Evolutionary conservation across 1,284 basidiomycete genomes (phyloP).

Genomic region (Leccinum solheimii): DNA sequence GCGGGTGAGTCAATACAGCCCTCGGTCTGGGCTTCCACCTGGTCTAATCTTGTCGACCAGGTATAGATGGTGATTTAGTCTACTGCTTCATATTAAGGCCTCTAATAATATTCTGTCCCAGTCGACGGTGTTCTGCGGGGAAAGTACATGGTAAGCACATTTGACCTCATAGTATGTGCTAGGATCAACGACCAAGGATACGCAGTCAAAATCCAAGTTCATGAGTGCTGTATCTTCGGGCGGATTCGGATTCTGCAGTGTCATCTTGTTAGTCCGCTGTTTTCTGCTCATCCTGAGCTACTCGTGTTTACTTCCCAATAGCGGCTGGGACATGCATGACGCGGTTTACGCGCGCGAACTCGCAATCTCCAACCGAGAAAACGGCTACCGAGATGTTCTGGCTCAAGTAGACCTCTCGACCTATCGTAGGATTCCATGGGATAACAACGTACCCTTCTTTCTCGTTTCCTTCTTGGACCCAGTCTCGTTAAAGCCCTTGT

Average conservation of each 20-base stretch:
- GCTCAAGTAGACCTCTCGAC: slow-evolving; percentile 85
- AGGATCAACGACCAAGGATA: slow-evolving; percentile 5
- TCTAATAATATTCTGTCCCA: slow-evolving; percentile 29
- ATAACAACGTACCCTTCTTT: slow-evolving; percentile 91
- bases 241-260: slow-evolving; percentile 91
- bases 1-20: slow-evolving; percentile 59
- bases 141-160: slow-evolving; percentile 78
- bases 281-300: slow-evolving; percentile 1
- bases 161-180: background rate
- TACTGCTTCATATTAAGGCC: slow-evolving; percentile 4
- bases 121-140: slow-evolving; percentile 94
- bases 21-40: background rate
- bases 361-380: slow-evolving; percentile 84
- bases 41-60: slow-evolving; percentile 34
- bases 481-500: slow-evolving; percentile 72
- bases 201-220: slow-evolving; percentile 88
- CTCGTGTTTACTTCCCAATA: slow-evolving; percentile 30
- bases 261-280: slow-evolving; percentile 68
- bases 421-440: slow-evolving; percentile 89
- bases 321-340: slow-evolving; percentile 91
- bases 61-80: slow-evolving; percentile 60
- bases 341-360: slow-evolving; percentile 81
- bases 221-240: slow-evolving; percentile 78
- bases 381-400: slow-evolving; percentile 89
- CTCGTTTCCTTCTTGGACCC: slow-evolving; percentile 88